Percentiles rank a stretch among this genome's conserved stretches.
Evolutionary conservation across 805 yeast species (phyloP).

Genomic region (Candida cerambycidarum): DNA sequence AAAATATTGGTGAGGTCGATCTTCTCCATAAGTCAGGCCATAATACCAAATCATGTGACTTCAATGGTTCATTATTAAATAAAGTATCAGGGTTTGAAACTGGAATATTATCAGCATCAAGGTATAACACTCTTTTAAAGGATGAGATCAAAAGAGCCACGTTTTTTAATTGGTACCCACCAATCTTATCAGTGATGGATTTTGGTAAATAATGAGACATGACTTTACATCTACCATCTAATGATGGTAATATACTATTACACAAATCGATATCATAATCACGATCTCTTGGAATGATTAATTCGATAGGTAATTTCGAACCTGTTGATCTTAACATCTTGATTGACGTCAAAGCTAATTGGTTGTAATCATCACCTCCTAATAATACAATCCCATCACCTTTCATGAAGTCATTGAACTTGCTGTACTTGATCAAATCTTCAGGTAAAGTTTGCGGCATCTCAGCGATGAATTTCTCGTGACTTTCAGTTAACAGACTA

Average conservation of each 20-base stretch:
- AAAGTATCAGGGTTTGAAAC: slow-evolving; percentile 35
- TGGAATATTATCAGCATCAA: slow-evolving; percentile 43
- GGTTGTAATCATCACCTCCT: slow-evolving; percentile 38
- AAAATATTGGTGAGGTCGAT: slow-evolving; percentile 36
- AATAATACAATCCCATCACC: slow-evolving; percentile 43
- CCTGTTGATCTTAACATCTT: slow-evolving; percentile 34
- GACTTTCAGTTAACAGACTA: slow-evolving; percentile 20
- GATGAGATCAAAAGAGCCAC: slow-evolving; percentile 37
- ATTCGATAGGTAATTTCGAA: slow-evolving; percentile 36
- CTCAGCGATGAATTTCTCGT: slow-evolving; percentile 19
- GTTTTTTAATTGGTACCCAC: slow-evolving; percentile 36
- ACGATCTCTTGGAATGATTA: slow-evolving; percentile 29
- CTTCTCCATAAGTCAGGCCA: slow-evolving; percentile 48
- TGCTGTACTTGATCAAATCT: slow-evolving; percentile 19
- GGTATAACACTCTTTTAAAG: slow-evolving; percentile 33
- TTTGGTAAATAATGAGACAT: slow-evolving; percentile 47
- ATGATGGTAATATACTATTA: slow-evolving; percentile 27
- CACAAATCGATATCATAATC: slow-evolving; percentile 38
- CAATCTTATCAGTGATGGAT: slow-evolving; percentile 19
- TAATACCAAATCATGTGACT: slow-evolving; percentile 25
- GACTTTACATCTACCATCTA: slow-evolving; percentile 39
- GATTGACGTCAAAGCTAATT: slow-evolving; percentile 33
- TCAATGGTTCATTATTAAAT: slow-evolving; percentile 35
- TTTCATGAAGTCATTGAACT: slow-evolving; percentile 27
- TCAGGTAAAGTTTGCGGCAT: slow-evolving; percentile 25